Percentiles rank a stretch among this genome's conserved stretches.
Evolutionary conservation across 805 yeast genomes (phyloP).

Genomic region (Pichia pseudocactophila): DNA sequence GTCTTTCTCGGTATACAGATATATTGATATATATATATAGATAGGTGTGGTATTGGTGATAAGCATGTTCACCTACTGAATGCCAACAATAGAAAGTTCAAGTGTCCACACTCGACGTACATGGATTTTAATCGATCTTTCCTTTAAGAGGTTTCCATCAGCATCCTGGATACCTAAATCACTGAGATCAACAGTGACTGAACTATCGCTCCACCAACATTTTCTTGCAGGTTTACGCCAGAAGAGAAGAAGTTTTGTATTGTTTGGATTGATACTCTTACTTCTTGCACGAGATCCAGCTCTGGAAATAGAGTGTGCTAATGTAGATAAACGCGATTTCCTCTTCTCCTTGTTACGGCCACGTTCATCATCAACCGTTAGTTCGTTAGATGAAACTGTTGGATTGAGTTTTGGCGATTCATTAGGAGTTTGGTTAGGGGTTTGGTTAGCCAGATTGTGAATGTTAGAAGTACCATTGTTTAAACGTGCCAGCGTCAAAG

Average conservation of each 20-base stretch:
- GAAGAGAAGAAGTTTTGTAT: constrained; percentile 65
- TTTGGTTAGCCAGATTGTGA: constrained; percentile 6
- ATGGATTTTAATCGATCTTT: constrained; percentile 58
- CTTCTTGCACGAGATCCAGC: constrained; percentile 29
- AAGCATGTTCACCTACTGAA: constrained; percentile 33
- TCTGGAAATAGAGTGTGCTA: constrained; percentile 51
- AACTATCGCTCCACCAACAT: constrained; percentile 91
- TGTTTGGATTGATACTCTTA: constrained; percentile 26
- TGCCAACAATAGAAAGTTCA: constrained; percentile 85
- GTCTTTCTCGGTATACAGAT: too few species aligned
- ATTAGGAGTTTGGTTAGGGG: constrained; percentile 13
- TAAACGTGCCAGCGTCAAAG: constrained; percentile 65
- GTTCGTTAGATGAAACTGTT: constrained; percentile 12
- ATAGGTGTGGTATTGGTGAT: too few species aligned
- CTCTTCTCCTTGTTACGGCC: constrained; percentile 9
- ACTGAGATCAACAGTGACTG: constrained; percentile 35
- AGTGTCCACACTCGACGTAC: constrained; percentile 95
- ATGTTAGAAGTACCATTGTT: constrained; percentile 21
- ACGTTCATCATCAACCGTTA: constrained; percentile 15
- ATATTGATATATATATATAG: too few species aligned
- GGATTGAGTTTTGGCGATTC: constrained; percentile 29
- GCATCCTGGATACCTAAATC: constrained; percentile 18
- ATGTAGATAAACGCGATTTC: constrained; percentile 42
- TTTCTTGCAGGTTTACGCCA: constrained; percentile 98
- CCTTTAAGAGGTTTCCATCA: constrained; percentile 22